These are phyloP conservation scores for Fusarium brachygibbosum DNA, from an alignment of 2,329 filamentous ascomycete species.

Conservation along the genomic window DNA sequence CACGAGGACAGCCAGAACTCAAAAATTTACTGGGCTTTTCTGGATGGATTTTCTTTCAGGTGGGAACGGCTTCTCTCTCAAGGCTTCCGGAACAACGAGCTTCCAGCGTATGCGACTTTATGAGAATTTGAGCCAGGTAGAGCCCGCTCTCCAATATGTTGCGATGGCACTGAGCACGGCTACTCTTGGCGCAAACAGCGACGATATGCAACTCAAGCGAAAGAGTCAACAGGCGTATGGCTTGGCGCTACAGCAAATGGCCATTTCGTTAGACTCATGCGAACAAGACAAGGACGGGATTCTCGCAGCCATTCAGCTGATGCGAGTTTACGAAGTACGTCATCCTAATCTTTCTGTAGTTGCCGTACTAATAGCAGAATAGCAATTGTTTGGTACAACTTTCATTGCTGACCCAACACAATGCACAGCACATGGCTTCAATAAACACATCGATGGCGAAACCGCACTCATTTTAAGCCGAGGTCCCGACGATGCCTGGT, in stretches of 20 bases:
- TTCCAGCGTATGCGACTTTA: conserved; percentile 9
- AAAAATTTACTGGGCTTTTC: conserved; percentile 25
- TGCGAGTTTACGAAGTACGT: conserved; percentile 21
- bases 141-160: conserved; percentile 14
- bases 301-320: conserved; percentile 18
- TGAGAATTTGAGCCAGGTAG: background rate
- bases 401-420: accelerated
- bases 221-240: conserved; percentile 25
- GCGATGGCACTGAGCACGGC: conserved; percentile 28
- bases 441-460: conserved; percentile 20
- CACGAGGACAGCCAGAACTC: background rate
- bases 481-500: conserved; percentile 5
- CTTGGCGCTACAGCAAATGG: conserved; percentile 15
- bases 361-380: background rate
- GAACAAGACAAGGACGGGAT: conserved; percentile 1
- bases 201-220: conserved; percentile 1
- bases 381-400: conserved; percentile 17
- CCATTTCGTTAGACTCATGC: background rate
- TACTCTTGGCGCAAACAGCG: background rate
- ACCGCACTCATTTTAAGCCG: conserved; percentile 15
- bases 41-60: conserved; percentile 30
- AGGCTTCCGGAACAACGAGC: conserved; percentile 12
- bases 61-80: background rate
- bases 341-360: accelerated
- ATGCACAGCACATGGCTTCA: conserved; percentile 5